Evolutionary conservation across 1,139 yeast genomes (phyloP).

Genomic region (Nakaseomyces delphensis): DNA sequence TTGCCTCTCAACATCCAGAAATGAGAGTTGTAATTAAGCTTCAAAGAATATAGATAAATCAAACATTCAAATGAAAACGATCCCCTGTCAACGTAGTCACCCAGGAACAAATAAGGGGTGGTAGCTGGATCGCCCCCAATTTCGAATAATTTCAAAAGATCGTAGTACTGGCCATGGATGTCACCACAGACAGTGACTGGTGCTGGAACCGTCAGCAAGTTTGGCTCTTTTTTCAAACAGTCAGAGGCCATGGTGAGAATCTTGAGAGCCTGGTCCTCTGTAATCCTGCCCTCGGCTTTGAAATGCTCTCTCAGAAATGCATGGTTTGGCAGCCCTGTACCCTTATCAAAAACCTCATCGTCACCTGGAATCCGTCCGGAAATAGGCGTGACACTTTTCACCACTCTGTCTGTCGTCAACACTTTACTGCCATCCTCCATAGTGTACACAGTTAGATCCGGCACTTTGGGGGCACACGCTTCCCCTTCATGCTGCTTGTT

Average conservation of each 20-base stretch:
- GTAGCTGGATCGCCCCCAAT: conserved; percentile 83
- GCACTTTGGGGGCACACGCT: conserved; percentile 1
- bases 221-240: conserved; percentile 65
- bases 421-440: conserved; percentile 62
- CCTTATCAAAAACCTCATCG: conserved; percentile 51
- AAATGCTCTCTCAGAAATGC: conserved; percentile 68
- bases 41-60: conserved; percentile 69
- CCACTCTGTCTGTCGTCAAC: conserved; percentile 63
- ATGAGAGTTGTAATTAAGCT: conserved; percentile 66
- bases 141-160: conserved; percentile 82
- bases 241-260: conserved; percentile 64
- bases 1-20: conserved; percentile 87
- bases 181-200: conserved; percentile 97
- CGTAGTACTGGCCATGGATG: conserved; percentile 91
- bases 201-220: conserved; percentile 71
- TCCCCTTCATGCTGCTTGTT: conserved; percentile 34
- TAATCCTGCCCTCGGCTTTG: conserved; percentile 69
- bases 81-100: conserved; percentile 96
- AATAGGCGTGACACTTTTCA: conserved; percentile 59
- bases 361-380: conserved; percentile 59
- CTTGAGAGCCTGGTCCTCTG: conserved; percentile 59
- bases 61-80: conserved; percentile 86
- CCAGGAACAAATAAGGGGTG: conserved; percentile 76
- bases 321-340: conserved; percentile 61
- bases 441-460: conserved; percentile 48